These are phyloP conservation scores for Chrysanthemum seticuspe DNA, from an alignment of 129 eudicot species.

Conservation along the genomic window DNA sequence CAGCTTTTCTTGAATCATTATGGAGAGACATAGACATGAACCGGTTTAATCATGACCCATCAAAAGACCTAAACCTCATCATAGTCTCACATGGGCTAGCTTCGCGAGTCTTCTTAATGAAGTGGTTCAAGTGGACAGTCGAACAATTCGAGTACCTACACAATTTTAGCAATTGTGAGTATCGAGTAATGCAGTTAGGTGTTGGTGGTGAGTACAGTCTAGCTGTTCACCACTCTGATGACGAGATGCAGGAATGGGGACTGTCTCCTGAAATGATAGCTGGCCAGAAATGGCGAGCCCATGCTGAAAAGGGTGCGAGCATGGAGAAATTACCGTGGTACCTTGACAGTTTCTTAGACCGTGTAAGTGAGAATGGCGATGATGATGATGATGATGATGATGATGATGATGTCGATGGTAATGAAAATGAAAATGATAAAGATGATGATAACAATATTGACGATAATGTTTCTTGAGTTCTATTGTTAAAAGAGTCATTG, in stretches of 20 bases:
- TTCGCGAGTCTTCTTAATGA: constrained; percentile 76
- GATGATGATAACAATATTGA: not conserved
- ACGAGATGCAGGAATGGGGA: constrained; percentile 73
- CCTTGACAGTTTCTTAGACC: constrained; percentile 61
- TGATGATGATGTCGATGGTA: not conserved
- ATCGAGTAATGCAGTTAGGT: constrained; percentile 76
- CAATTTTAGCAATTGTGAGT: constrained; percentile 72
- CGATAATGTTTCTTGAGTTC: constrained; percentile 18
- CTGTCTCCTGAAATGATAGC: constrained; percentile 73
- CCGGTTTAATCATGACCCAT: constrained; percentile 55
- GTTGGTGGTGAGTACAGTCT: constrained; percentile 80
- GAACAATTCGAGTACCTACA: constrained; percentile 75
- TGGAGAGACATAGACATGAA: constrained; percentile 96
- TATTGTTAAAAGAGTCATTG: not conserved
- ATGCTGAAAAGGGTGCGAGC: constrained; percentile 43
- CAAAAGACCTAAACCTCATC: constrained; percentile 59
- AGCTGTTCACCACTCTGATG: constrained; percentile 65
- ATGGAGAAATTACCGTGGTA: constrained; percentile 67
- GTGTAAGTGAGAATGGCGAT: constrained; percentile 38
- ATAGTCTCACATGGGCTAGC: constrained; percentile 82
- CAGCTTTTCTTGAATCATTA: constrained; percentile 86
- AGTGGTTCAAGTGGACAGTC: constrained; percentile 94
- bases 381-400: constrained; percentile 19
- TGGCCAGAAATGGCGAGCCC: constrained; percentile 64
- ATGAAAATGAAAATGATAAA: not conserved